phyloP scores from a whole-genome alignment of 2,329 filamentous ascomycete genomes.

The Colletotrichum theobromicola region DNA sequence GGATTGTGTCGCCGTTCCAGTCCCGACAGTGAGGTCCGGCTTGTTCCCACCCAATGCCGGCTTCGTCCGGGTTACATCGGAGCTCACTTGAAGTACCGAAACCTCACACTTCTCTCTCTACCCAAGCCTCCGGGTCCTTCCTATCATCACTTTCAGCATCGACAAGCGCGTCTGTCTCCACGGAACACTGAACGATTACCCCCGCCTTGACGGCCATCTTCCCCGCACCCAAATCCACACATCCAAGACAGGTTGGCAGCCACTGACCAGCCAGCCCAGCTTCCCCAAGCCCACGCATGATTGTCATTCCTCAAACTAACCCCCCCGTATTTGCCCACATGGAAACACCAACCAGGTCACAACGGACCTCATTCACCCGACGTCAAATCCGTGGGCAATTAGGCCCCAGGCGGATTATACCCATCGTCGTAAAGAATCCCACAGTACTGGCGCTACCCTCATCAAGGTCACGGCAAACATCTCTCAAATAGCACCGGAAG shows the following conservation, averaged over 20 bases:
- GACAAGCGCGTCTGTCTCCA: background rate
- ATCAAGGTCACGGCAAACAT: background rate
- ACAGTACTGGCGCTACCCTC: too few relatives aligned
- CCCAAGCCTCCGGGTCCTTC: slow-evolving; percentile 1
- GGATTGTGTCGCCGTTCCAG: background rate
- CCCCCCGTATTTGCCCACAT: background rate
- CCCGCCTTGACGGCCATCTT: background rate
- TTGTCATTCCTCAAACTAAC: background rate
- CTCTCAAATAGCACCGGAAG: background rate
- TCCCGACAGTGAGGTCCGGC: background rate
- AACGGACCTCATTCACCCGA: background rate
- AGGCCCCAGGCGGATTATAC: too few relatives aligned
- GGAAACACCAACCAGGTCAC: background rate
- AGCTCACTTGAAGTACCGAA: background rate
- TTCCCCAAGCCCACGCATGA: background rate
- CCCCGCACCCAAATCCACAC: background rate
- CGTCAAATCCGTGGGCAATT: background rate
- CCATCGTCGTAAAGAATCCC: too few relatives aligned
- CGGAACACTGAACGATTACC: background rate
- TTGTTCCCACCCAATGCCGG: background rate
- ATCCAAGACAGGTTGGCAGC: background rate
- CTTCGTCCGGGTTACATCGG: slow-evolving; percentile 10
- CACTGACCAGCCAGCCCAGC: too few relatives aligned
- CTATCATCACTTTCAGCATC: background rate
- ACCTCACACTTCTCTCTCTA: background rate